phyloP scores from a whole-genome alignment of 352 stramenopile species.

The Pilasporangium apinafurcum region DNA sequence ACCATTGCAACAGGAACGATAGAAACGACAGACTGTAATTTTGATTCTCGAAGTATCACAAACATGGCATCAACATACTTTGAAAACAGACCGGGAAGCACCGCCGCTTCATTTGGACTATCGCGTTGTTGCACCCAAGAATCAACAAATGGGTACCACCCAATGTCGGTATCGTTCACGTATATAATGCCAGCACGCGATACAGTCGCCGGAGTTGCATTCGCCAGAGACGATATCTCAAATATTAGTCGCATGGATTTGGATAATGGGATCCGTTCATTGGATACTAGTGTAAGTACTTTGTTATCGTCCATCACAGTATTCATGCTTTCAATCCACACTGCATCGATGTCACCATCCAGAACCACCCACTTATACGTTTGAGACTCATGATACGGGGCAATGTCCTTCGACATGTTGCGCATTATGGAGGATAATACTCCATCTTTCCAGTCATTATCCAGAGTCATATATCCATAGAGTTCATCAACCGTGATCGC shows the following conservation, averaged over 20 bases:
- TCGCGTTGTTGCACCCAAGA: slow-evolving; percentile 87
- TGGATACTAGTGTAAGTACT: slow-evolving; percentile 95
- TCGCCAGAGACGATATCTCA: slow-evolving; percentile 95
- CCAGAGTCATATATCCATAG: slow-evolving; percentile 95
- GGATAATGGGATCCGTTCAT: slow-evolving; percentile 95
- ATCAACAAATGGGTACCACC: slow-evolving; percentile 92
- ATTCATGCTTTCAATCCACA: slow-evolving; percentile 94
- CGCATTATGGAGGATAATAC: slow-evolving; percentile 96
- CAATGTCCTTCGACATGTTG: slow-evolving; percentile 92
- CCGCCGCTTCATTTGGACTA: slow-evolving; percentile 74
- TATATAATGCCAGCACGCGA: slow-evolving; percentile 96
- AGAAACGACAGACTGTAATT: slow-evolving; percentile 48
- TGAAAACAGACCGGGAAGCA: slow-evolving; percentile 88
- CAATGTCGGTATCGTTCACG: slow-evolving; percentile 91
- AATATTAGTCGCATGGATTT: slow-evolving; percentile 97
- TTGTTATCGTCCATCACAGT: slow-evolving; percentile 92
- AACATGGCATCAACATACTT: slow-evolving; percentile 91
- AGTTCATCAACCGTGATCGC: slow-evolving; percentile 90
- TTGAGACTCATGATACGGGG: slow-evolving; percentile 86
- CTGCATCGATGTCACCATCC: slow-evolving; percentile 93
- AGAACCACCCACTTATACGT: slow-evolving; percentile 88
- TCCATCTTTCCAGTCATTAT: slow-evolving; percentile 98
- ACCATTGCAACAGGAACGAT: slow-evolving; percentile 62
- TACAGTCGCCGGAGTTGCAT: slow-evolving; percentile 95
- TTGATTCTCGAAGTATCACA: slow-evolving; percentile 60